These are phyloP conservation scores for Thalassiosira hispida DNA, from an alignment of 352 stramenopile species.

Conservation along the genomic window DNA sequence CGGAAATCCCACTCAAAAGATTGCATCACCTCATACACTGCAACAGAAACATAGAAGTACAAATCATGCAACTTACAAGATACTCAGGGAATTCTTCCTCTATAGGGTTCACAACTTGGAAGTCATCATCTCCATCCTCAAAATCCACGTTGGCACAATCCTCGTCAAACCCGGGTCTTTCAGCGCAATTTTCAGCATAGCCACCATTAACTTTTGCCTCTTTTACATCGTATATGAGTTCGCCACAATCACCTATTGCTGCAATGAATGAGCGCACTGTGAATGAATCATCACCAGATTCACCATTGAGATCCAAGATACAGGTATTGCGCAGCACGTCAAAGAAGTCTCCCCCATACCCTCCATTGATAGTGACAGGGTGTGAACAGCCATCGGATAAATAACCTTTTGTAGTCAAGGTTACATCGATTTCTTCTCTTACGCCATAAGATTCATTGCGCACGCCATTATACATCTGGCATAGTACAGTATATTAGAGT, in stretches of 20 bases:
- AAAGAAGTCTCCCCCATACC: constrained; percentile 40
- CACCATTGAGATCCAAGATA: constrained; percentile 58
- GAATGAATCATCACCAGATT: constrained; percentile 51
- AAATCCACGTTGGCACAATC: too few species aligned
- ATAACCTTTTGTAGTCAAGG: constrained; percentile 59
- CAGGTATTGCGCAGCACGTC: constrained; percentile 55
- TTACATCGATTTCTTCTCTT: constrained; percentile 44
- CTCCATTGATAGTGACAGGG: constrained; percentile 47
- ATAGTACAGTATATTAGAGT: too few species aligned
- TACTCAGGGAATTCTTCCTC: constrained; percentile 34
- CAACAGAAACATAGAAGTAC: too few species aligned
- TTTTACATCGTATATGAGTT: not conserved
- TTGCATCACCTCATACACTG: too few species aligned
- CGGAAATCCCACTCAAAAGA: too few species aligned
- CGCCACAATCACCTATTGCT: not conserved
- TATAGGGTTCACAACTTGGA: not conserved
- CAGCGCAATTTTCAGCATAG: not conserved
- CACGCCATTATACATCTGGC: constrained; percentile 45
- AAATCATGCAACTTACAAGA: too few species aligned
- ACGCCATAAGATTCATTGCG: constrained; percentile 29
- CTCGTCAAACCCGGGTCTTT: too few species aligned
- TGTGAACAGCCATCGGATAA: constrained; percentile 47
- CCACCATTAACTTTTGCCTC: not conserved
- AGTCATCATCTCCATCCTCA: constrained; percentile 1
- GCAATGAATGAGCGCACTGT: constrained; percentile 50